phyloP scores from a whole-genome alignment of 495 filamentous ascomycete genomes.

The Neurospora sp. region DNA sequence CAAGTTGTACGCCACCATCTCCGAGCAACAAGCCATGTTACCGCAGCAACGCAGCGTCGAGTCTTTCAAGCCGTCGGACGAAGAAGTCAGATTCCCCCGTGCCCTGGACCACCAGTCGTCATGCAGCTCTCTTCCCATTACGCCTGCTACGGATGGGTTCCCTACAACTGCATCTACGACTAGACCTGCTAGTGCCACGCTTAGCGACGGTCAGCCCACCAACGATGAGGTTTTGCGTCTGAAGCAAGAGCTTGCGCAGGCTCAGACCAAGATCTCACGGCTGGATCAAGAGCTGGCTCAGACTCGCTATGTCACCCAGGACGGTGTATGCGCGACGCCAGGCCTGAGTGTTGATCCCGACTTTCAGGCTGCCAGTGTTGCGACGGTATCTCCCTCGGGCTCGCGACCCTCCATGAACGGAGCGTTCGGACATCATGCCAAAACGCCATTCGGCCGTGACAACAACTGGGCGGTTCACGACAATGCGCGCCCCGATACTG shows the following conservation, averaged over 20 bases:
- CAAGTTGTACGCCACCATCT: conserved; percentile 54
- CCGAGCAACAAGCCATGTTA: conserved; percentile 52
- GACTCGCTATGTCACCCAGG: conserved; percentile 48
- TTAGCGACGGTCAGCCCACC: conserved; percentile 19
- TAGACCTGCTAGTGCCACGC: conserved; percentile 34
- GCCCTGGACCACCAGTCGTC: conserved; percentile 38
- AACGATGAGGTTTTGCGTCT: conserved; percentile 39
- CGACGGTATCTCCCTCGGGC: conserved; percentile 9
- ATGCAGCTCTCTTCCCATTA: conserved; percentile 45
- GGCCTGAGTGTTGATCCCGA: conserved; percentile 17
- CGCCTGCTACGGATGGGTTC: conserved; percentile 46
- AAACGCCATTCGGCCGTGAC: conserved; percentile 42
- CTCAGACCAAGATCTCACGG: conserved; percentile 67
- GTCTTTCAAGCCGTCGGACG: conserved; percentile 33
- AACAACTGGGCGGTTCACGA: conserved; percentile 55
- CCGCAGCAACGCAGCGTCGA: conserved; percentile 40
- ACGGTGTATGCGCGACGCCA: conserved; percentile 16
- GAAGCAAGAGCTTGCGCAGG: conserved; percentile 67
- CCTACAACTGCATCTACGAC: conserved; percentile 33
- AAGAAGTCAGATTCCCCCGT: conserved; percentile 23
- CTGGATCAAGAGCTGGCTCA: conserved; percentile 80
- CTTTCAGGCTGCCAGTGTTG: conserved; percentile 10
- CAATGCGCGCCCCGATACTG: conserved; percentile 55
- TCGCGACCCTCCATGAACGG: conserved; percentile 20
- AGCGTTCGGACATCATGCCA: conserved; percentile 42